These are phyloP conservation scores for Parastagonospora avenae DNA, from an alignment of 2,329 filamentous ascomycete species.

Conservation along the genomic window DNA sequence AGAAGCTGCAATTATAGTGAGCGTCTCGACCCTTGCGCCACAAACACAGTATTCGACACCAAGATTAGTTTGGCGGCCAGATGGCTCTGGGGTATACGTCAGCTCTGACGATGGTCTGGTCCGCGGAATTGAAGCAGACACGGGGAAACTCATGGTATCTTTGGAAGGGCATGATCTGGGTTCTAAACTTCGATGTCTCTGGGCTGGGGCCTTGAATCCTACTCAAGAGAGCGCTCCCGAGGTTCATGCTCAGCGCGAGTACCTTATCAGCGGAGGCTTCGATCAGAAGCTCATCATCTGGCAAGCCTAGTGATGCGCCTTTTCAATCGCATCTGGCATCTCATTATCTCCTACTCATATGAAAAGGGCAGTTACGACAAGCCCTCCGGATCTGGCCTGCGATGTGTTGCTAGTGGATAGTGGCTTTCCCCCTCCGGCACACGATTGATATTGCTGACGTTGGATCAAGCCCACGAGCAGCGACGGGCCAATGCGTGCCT, in stretches of 20 bases:
- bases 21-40: constrained; percentile 65
- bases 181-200: constrained; percentile 64
- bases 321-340: too few relatives aligned
- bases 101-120: constrained; percentile 69
- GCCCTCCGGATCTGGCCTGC: too few relatives aligned
- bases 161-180: constrained; percentile 62
- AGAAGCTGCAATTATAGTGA: constrained; percentile 64
- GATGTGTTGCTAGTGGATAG: too few relatives aligned
- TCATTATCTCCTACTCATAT: too few relatives aligned
- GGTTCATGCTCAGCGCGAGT: constrained; percentile 50
- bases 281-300: constrained; percentile 66
- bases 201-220: constrained; percentile 55
- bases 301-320: constrained; percentile 27
- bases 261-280: constrained; percentile 67
- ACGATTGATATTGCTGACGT: too few relatives aligned
- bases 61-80: constrained; percentile 64
- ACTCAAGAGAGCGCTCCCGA: constrained; percentile 19
- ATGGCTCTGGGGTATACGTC: constrained; percentile 66
- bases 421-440: too few relatives aligned
- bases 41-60: constrained; percentile 69
- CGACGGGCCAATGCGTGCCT: too few relatives aligned
- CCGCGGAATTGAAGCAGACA: constrained; percentile 63
- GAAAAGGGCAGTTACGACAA: too few relatives aligned
- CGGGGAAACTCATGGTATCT: constrained; percentile 60
- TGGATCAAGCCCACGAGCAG: too few relatives aligned